phyloP scores from a whole-genome alignment of 805 yeast species.

The Kodamaea laetipori region DNA sequence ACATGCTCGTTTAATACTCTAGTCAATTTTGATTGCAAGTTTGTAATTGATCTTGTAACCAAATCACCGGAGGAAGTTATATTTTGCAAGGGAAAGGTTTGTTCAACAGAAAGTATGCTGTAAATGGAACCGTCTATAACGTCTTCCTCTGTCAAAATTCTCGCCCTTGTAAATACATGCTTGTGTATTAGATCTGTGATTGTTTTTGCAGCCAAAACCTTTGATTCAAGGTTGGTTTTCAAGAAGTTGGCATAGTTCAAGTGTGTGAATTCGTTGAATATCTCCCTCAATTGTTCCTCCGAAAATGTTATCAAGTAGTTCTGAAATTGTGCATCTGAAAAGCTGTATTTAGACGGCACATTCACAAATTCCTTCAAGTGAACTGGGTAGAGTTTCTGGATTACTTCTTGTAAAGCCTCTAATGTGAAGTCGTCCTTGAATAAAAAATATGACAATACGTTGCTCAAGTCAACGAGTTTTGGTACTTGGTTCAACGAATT shows the following conservation, averaged over 20 bases:
- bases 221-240: not conserved
- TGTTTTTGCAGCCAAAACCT: not conserved
- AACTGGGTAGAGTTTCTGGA: not conserved
- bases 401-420: constrained; percentile 1
- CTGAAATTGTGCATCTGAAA: constrained; percentile 7
- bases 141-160: constrained; percentile 1
- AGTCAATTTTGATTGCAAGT: not conserved
- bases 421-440: not conserved
- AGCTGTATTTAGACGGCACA: constrained; percentile 14
- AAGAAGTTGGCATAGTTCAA: constrained; percentile 3
- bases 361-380: constrained; percentile 11
- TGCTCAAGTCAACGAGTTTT: not conserved
- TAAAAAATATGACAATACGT: not conserved
- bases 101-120: not conserved
- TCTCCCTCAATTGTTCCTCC: not conserved
- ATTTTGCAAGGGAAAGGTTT: not conserved
- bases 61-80: not conserved
- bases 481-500: not conserved
- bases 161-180: not conserved
- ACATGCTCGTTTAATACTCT: constrained; percentile 18
- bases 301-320: constrained; percentile 10
- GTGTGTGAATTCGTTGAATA: not conserved
- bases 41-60: not conserved
- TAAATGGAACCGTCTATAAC: not conserved
- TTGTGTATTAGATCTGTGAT: not conserved